Base-by-base conservation (phyloP, 2,329 filamentous ascomycete genomes). In the Colletotrichum sp. region DNA sequence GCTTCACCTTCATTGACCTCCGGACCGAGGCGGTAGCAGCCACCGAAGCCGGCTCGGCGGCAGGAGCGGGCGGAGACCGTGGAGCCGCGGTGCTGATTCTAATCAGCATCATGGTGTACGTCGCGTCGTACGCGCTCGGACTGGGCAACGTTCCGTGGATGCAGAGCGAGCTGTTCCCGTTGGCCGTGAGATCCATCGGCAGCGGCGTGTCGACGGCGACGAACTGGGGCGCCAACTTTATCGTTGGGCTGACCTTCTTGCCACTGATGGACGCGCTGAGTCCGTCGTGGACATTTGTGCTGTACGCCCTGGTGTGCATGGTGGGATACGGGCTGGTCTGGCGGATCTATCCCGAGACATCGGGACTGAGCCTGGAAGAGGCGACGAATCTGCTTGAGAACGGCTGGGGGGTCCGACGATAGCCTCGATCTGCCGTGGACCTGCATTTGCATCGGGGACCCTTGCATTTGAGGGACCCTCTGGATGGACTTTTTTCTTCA, bases 141-240 rank as follows among this genome's bases (percentile, higher is more conserved):
- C 88, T 98, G 3, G 96, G 96, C 11, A 97, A 95, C 78, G 95
- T 98, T 4, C 96, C 96, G 1, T 98, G 96, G 96, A 96, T 98
- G 88, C 96, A 98, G 84, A 95, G 93, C 78, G 96, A 98, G 84
- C 89, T 98, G 36, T 98, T 98, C 80, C 94, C 95, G 1, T 87
- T 96, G 62, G 88, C 89, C 34, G 93, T 95, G 59, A 91, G 94
- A 63, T 92, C 92, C 6, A 83, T 95, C 2, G 94, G 94, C 33
- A 94, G 92, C 72, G 92, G 92, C 0, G 82, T 95, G 7, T 90
- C 93, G 3, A 96, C 96, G 9, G 93, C 92, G 7, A 97, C 94
- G 8, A 98, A 91, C 80, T 98, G 96, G 96, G 90, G 89, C 6
- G 92, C 93, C 29, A 98, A 98, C 81, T 97, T 97, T 73, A 82